Evolutionary conservation across 495 filamentous ascomycete genomes (phyloP), one percentile per base, ranked within the genome.

Genomic region (Trichoderma virens): DNA sequence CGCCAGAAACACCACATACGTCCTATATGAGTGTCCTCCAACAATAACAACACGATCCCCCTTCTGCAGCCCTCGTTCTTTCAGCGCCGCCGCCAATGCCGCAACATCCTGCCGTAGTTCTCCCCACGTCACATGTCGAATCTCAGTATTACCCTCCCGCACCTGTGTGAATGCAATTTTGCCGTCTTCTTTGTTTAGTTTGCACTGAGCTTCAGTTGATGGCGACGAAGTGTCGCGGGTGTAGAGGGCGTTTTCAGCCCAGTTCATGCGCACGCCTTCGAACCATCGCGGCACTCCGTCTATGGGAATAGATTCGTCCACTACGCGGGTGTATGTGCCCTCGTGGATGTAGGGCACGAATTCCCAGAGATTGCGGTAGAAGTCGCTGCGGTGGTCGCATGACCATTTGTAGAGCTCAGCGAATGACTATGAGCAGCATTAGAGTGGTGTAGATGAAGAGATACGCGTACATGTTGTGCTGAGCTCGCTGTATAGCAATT

Each of bases 11-110:
- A 91, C 80, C 2, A 82, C 71, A 30, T 90, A 67, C 4, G 90
- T 90, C 70, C 92, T 88, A 45, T 91, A 77, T n/a, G 83, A 85
- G 65, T 92, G 92, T 32, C 83, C 81, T 9, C 83, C 87, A 8
- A 91, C 88, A 16, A 89, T 76, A 5, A 88, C 88, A 20, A 92
- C 77, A 11, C 90, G 82, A 71, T 92, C 89, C 11, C 90, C 90
- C 68, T 83, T 85, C 31, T 68, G 69, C 0, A 93, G 81, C 0
- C 90, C 90, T 30, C 77, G 74, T 2, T 78, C 81, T 61, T 82
- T 75, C 78, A 94, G 78, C 0, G 88, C 90, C 60, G 82, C 80
- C 0, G 86, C 78, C 59, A 91, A 66, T 16, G 66, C 69, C 2
- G 79, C 88, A 1, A 85, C 84, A 14, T 79, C 71, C 61, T 69